phyloP scores from a whole-genome alignment of 2,329 filamentous ascomycete species.

The Colletotrichum sp. region DNA sequence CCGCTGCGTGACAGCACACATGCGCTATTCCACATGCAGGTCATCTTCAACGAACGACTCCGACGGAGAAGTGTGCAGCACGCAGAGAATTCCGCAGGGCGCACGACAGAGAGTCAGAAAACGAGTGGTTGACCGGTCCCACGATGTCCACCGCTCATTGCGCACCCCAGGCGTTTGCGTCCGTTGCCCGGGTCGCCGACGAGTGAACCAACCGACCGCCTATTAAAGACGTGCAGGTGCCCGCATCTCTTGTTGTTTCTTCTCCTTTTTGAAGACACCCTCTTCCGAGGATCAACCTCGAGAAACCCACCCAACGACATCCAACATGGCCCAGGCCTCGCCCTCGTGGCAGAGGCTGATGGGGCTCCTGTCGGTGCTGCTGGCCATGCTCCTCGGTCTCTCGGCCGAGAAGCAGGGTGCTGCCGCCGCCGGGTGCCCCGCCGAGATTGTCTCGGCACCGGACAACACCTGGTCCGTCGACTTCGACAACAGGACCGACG shows the following conservation, averaged over 20 bases:
- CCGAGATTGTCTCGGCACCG: neutral
- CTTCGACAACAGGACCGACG: conserved; percentile 15
- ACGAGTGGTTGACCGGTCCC: conserved; percentile 3
- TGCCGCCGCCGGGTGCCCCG: conserved; percentile 3
- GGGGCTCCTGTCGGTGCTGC: conserved; percentile 18
- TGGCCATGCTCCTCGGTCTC: conserved; percentile 13
- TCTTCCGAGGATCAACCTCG: conserved; percentile 19
- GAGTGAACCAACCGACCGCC: neutral
- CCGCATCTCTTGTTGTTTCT: neutral
- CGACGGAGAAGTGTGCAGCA: neutral
- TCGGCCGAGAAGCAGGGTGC: conserved; percentile 12
- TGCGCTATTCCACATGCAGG: neutral
- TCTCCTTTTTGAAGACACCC: conserved; percentile 12
- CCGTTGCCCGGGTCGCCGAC: conserved; percentile 5
- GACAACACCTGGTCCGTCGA: conserved; percentile 3
- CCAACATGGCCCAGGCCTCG: conserved; percentile 18
- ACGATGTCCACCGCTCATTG: conserved; percentile 11
- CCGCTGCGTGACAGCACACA: neutral
- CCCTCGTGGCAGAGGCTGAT: conserved; percentile 19
- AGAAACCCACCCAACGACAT: neutral
- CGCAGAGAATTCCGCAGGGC: neutral
- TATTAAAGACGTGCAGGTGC: conserved; percentile 12
- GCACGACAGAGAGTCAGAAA: neutral
- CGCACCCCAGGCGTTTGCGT: neutral
- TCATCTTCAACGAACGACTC: conserved; percentile 2